Base-by-base conservation (phyloP, 176 grass and related monocot genomes). In the Eleusine coracana region DNA sequence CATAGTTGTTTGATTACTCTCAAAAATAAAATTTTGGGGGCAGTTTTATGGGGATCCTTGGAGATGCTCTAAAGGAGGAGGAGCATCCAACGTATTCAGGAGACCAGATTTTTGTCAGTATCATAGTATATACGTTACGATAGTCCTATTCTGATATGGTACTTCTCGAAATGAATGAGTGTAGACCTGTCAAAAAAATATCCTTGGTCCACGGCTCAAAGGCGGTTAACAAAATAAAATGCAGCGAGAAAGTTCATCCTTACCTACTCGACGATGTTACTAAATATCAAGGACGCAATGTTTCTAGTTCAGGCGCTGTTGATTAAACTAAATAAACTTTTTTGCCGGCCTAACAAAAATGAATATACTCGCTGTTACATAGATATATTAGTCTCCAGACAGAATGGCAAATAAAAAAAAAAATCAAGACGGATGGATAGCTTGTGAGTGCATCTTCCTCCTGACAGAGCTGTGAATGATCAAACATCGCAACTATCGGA, bases 401-500 rank as follows among this genome's bases (percentile, higher is more conserved):
- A 25, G 37, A 42, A 39, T 40, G 13, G 5, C 15, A 20, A 64
- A 25, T 50, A 7, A 25, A 73, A 1, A 6, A 16, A 54, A 17
- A n/a, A 12, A 54, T 5, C 4, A 55, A 80, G 5, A 5, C 4
- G 10, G 41, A 78, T 6, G 25, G 31, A 52, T 73, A 40, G 48
- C 64, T 72, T 46, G 25, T 44, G 17, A 18, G 52, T 50, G 39
- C 84, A 61, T 46, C 18, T 36, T 59, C n/a, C 8, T 41, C 9
- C 1, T 17, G 14, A 36, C 48, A 40, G 58, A 28, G 10, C 28
- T 40, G 36, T 14, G 42, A 9, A 37, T 49, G 87, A 83, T 88
- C 80, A 88, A 79, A 88, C 81, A 56, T 75, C 23, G 50, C 68
- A 88, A 84, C 82, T 13, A 59, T 40, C 28, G 76, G 41, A 84